Base-by-base conservation (phyloP, 1,284 basidiomycete species). In the Anthracocystis panici-leucophaei region DNA sequence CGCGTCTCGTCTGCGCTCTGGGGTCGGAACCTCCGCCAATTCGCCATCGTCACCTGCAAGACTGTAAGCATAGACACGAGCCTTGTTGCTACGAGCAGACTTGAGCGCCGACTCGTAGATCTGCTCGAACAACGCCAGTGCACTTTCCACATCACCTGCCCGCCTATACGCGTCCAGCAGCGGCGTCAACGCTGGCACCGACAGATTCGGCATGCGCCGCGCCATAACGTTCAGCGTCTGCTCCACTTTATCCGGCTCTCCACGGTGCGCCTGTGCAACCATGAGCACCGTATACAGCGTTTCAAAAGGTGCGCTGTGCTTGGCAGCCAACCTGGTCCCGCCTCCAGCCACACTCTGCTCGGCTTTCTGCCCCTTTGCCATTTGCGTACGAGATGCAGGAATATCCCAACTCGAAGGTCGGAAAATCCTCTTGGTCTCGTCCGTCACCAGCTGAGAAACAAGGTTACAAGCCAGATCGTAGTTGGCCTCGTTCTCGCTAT, bases 141-240 rank as follows among this genome's bases (percentile, higher is more conserved):
- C 90, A 1, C 86, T 88, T 4, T 90, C 88, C 12, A 90, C 80
- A 72, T 93, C 88, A 27, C 87, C 87, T 2, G 87, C 87, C 21
- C 89, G 88, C 20, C 93, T 90, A 83, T 96, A 92, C 0, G 89
- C 90, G 74, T 93, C 90, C 81, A 98, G 88, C 23, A 96, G 86
- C 55, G 89, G 87, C 4, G 90, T 90, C 72, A 93, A 87, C 3
- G 89, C 88, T 23, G 88, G 87, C 38, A 95, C 83, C 0, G 90
- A 89, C 3, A 90, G 88, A 62, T 88, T 84, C 3, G 88, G 89
- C 2, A 90, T 90, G 0, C 85, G 85, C 21, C 73, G 63, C 2
- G 88, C 54, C 86, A 92, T 89, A 27, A 89, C 87, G 51, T 89
- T 85, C 76, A 90, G 89, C 21, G 92, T 77, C 42, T 88, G 87